Conservation (phyloP, 2,329 filamentous ascomycete genomes). For the Elsinoe fawcettii region DNA sequence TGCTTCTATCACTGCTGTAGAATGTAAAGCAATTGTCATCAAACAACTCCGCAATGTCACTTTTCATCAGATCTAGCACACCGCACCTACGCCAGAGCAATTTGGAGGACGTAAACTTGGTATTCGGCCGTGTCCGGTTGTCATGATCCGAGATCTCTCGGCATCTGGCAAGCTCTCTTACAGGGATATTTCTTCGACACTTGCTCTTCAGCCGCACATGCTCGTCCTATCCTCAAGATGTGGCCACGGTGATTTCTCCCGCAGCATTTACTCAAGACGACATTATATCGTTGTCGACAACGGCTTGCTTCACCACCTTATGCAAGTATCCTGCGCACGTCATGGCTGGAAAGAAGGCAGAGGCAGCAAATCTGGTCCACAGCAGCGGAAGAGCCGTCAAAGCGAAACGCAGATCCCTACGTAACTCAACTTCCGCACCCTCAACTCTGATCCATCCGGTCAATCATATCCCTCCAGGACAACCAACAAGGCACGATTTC, state of each 20-base stretch:
- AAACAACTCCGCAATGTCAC: too few species aligned
- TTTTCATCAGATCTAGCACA: neutral
- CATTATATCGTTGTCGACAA: neutral
- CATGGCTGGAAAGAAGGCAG: neutral
- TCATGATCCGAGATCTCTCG: neutral
- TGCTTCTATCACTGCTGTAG: too few species aligned
- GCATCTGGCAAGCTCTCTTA: neutral
- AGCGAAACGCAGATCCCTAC: slow-evolving; percentile 12
- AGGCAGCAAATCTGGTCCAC: neutral
- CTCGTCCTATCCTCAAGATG: too few species aligned
- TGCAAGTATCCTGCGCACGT: slow-evolving; percentile 1
- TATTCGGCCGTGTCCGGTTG: neutral
- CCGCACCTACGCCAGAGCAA: neutral
- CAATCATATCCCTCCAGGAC: slow-evolving; percentile 1
- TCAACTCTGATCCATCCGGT: neutral
- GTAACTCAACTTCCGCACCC: neutral
- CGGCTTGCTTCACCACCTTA: neutral
- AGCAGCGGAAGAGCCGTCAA: neutral
- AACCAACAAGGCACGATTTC: neutral
- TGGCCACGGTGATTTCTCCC: neutral
- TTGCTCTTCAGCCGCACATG: neutral
- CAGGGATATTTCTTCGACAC: neutral
- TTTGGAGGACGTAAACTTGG: too few species aligned
- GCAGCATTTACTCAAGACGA: neutral
- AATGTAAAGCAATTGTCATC: too few species aligned